Base-by-base conservation (phyloP, 2,329 filamentous ascomycete genomes). In the Aspergillus proliferans region DNA sequence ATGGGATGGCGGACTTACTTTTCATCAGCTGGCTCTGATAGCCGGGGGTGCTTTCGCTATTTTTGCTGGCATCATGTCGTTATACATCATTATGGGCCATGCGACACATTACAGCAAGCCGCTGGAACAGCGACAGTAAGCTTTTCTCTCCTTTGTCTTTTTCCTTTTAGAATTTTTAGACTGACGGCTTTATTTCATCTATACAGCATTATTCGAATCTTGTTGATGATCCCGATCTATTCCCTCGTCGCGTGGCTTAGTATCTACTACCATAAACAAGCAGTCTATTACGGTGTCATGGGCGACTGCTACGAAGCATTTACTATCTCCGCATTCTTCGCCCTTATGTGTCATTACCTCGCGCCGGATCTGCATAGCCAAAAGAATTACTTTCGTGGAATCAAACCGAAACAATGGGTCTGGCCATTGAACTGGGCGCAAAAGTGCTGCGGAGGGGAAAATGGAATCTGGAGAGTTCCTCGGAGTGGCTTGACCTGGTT, bases 291-390 rank as follows among this genome's bases (percentile, higher is more conserved):
- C 66, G 79, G 88, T 62, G 84, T 93, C 46, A 73, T 92, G 40
- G 83, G 86, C 60, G 86, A 93, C 66, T 92, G 87, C 70, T 94
- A 94, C 68, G 89, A 94, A 72, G 88, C 89, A 9, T 92, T 94
- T 61, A 87, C 88, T 49, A 91, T 94, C 55, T 85, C 87, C 26
- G 87, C 86, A 55, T 95, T 94, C 75, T 94, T 94, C 70, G 83
- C 86, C 7, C 75, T 94, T 43, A 73, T 94, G 62, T 93, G 88
- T 66, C 80, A 88, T 62, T 93, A 93, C 67, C 78, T 89, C 53
- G 87, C 85, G 4, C 85, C 86, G 6, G 83, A 85, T 57, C 71
- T 94, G 19, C 88, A 91, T 67, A 78, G 82, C 22, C 89, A 94
- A 67, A 94, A 94, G 66, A 78, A 85, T 40, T 93, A 86, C 67